A percentile compares a stretch with the other conserved stretches of the same genome.
Conservation (phyloP, 2,329 filamentous ascomycete genomes). For the Rhynchosporium agropyri region DNA sequence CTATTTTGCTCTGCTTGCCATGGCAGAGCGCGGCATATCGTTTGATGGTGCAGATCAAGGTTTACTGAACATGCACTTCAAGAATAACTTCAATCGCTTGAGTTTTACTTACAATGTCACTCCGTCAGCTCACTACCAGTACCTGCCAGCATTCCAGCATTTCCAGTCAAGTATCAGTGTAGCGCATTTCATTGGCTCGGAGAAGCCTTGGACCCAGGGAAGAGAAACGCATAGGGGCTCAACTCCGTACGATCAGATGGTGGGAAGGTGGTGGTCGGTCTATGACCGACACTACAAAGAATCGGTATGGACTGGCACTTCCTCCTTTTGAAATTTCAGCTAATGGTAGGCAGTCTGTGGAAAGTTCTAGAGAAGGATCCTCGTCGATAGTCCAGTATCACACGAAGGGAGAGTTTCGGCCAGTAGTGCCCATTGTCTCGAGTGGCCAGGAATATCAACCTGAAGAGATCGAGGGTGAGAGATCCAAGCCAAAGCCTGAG, state of each 20-base stretch:
- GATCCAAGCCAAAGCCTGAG: conserved; percentile 32
- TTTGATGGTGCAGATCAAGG: conserved; percentile 98
- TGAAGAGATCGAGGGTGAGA: conserved; percentile 36
- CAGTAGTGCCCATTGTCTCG: conserved; percentile 28
- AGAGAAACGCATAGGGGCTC: conserved; percentile 56
- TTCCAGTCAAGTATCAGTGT: conserved; percentile 87
- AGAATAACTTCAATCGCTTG: conserved; percentile 79
- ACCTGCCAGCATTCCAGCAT: conserved; percentile 90
- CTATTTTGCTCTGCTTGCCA: conserved; percentile 80
- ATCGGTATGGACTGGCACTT: conserved; percentile 46
- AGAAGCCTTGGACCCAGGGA: conserved; percentile 84
- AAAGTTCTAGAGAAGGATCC: conserved; percentile 28
- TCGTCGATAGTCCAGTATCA: conserved; percentile 41
- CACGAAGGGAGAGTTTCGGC: conserved; percentile 42
- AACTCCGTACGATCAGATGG: conserved; percentile 78
- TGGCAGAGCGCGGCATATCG: conserved; percentile 85
- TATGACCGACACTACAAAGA: conserved; percentile 82
- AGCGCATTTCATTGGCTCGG: conserved; percentile 90
- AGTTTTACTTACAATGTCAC: conserved; percentile 98
- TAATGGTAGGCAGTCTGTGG: conserved; percentile 35
- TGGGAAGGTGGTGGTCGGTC: conserved; percentile 89
- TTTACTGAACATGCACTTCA: conserved; percentile 91
- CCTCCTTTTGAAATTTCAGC: not conserved
- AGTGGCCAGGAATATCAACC: conserved; percentile 27
- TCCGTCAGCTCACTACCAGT: conserved; percentile 95